A percentile compares a stretch with the other conserved stretches of the same genome.
Evolutionary conservation across 2,329 filamentous ascomycete genomes (phyloP).

Genomic region (Trematosphaeria pertusa): DNA sequence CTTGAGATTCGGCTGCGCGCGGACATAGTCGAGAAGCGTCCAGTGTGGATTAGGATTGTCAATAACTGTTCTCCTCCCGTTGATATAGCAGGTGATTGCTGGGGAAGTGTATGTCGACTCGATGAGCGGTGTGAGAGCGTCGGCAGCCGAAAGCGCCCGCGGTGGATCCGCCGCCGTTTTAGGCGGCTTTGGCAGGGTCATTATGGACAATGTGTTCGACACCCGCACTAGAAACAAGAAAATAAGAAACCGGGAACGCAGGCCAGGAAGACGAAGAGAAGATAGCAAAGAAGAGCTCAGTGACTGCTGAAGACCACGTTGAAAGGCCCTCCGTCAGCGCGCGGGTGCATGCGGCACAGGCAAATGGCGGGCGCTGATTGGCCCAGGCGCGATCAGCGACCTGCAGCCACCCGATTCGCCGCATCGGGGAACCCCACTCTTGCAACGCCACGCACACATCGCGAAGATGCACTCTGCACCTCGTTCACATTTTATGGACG

Average conservation of each 20-base stretch:
- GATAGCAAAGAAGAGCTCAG: no score
- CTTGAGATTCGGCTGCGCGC: constrained; percentile 81
- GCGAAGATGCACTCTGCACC: background rate
- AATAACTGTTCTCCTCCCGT: constrained; percentile 83
- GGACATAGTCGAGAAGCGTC: constrained; percentile 88
- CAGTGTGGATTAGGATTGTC: constrained; percentile 89
- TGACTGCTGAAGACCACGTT: background rate
- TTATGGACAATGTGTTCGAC: constrained; percentile 15
- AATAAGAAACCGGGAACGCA: no score
- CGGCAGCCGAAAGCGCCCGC: constrained; percentile 33
- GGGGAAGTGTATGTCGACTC: constrained; percentile 79
- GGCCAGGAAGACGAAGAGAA: no score
- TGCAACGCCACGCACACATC: constrained; percentile 8
- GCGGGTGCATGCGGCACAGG: background rate
- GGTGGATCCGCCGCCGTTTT: constrained; percentile 38
- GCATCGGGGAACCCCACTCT: constrained; percentile 28
- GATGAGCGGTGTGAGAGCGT: constrained; percentile 69
- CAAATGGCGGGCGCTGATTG: constrained; percentile 27
- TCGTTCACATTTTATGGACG: no score
- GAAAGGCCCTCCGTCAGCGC: background rate
- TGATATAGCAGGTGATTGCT: constrained; percentile 81
- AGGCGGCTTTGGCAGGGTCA: constrained; percentile 40
- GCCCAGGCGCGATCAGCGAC: background rate
- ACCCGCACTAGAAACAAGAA: background rate
- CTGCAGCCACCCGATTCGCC: background rate